Evolutionary conservation across 2,329 filamentous ascomycete species (phyloP).

Genomic region (Pseudocercospora macadamiae): DNA sequence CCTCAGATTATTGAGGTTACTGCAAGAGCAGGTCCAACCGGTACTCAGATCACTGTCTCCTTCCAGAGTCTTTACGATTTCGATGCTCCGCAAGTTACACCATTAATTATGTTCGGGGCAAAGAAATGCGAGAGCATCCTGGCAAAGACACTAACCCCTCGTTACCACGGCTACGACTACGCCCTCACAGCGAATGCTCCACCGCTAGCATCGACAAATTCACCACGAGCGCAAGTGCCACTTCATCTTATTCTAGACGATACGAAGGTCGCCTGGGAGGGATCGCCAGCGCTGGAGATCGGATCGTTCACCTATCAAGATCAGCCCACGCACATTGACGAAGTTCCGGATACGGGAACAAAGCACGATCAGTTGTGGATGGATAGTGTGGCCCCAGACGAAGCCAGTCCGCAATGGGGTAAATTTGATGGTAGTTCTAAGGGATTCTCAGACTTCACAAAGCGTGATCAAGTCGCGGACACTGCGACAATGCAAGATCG

Average conservation of each 20-base stretch:
- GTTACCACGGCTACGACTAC: slow-evolving; percentile 71
- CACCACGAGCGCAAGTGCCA: slow-evolving; percentile 59
- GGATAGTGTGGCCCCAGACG: too few species aligned
- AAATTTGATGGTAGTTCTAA: too few species aligned
- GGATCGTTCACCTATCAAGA: slow-evolving; percentile 63
- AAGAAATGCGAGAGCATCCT: slow-evolving; percentile 71
- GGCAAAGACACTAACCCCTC: slow-evolving; percentile 58
- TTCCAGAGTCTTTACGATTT: slow-evolving; percentile 77
- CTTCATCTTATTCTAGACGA: slow-evolving; percentile 64
- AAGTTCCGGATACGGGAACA: too few species aligned
- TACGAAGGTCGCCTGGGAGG: slow-evolving; percentile 33
- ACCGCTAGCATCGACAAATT: slow-evolving; percentile 60
- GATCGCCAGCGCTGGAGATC: slow-evolving; percentile 54
- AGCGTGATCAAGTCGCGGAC: too few species aligned
- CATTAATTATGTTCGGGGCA: slow-evolving; percentile 75
- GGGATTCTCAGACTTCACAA: too few species aligned
- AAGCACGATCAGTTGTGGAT: too few species aligned
- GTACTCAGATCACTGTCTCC: slow-evolving; percentile 73
- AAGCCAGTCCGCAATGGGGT: too few species aligned
- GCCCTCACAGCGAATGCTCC: slow-evolving; percentile 74
- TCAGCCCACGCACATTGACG: slow-evolving; percentile 25
- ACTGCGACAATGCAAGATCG: too few species aligned
- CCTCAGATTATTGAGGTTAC: slow-evolving; percentile 70
- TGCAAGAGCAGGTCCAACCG: slow-evolving; percentile 68
- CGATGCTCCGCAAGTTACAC: slow-evolving; percentile 53